These are phyloP conservation scores for Leccinum ponderosum DNA, from an alignment of 1,284 basidiomycete species.

Conservation along the genomic window DNA sequence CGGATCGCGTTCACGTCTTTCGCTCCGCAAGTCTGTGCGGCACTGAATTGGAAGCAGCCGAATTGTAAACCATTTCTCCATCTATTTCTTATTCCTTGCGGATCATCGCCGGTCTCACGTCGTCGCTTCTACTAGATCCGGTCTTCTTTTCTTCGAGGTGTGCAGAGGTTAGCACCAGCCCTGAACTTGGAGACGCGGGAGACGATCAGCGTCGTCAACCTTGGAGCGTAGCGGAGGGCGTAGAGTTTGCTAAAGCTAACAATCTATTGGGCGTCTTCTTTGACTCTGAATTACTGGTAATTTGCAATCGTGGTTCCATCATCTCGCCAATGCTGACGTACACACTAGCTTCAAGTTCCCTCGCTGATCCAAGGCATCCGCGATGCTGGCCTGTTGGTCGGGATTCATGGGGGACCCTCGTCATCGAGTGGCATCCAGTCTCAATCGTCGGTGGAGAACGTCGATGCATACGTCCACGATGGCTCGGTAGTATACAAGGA, in stretches of 20 bases:
- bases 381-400: conserved; percentile 85
- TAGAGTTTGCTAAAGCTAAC: conserved; percentile 92
- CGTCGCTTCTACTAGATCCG: conserved; percentile 62
- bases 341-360: conserved; percentile 66
- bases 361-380: conserved; percentile 85
- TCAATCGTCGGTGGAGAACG: conserved; percentile 48
- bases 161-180: conserved; percentile 56
- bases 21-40: conserved; percentile 83
- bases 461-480: conserved; percentile 67
- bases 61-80: conserved; percentile 66
- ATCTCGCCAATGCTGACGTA: background rate
- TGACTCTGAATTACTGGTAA: conserved; percentile 85
- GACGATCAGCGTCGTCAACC: conserved; percentile 39
- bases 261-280: conserved; percentile 94
- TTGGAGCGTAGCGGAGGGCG: conserved; percentile 83
- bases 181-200: conserved; percentile 50
- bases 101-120: conserved; percentile 17
- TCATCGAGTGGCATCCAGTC: conserved; percentile 41
- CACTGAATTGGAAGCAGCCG: conserved; percentile 99
- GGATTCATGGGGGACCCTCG: conserved; percentile 66
- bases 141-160: conserved; percentile 94
- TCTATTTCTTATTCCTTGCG: conserved; percentile 14
- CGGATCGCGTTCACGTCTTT: conserved; percentile 89
- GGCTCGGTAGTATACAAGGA: conserved; percentile 68
- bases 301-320: conserved; percentile 18